Percentiles rank a stretch among this genome's conserved stretches.
phyloP scores from a whole-genome alignment of 2,329 filamentous ascomycete species.

The Verticillium isaacii region DNA sequence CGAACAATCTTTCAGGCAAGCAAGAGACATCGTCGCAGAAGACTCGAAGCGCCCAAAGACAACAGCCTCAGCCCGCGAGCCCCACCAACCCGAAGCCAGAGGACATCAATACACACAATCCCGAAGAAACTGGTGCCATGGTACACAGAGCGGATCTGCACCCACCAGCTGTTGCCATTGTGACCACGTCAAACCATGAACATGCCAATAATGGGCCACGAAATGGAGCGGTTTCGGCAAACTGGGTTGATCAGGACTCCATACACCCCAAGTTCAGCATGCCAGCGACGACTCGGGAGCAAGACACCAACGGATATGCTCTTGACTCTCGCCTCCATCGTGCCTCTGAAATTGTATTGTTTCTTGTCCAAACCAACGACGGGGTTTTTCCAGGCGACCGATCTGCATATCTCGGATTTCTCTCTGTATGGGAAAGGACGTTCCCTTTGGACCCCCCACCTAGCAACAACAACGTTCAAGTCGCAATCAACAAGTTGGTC shows the following conservation, averaged over 20 bases:
- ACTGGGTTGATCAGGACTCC: neutral
- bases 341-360: slow-evolving; percentile 32
- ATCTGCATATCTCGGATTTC: slow-evolving; percentile 42
- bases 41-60: neutral
- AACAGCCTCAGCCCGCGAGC: neutral
- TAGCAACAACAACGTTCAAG: slow-evolving; percentile 31
- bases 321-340: slow-evolving; percentile 19
- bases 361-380: slow-evolving; percentile 32
- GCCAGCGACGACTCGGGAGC: neutral
- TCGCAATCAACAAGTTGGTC: slow-evolving; percentile 32
- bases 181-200: too few relatives aligned
- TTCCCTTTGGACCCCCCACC: slow-evolving; percentile 35
- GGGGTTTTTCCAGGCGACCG: slow-evolving; percentile 49
- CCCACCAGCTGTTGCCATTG: too few relatives aligned
- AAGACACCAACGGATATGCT: neutral
- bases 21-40: neutral
- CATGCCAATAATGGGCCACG: neutral
- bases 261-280: neutral
- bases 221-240: neutral
- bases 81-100: too few relatives aligned
- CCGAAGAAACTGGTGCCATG: too few relatives aligned
- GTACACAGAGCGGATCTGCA: too few relatives aligned
- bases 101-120: too few relatives aligned
- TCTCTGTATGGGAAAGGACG: slow-evolving; percentile 37
- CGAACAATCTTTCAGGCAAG: neutral